These are phyloP conservation scores for Candida sanyaensis DNA, from an alignment of 1,139 yeast species.

Conservation along the genomic window DNA sequence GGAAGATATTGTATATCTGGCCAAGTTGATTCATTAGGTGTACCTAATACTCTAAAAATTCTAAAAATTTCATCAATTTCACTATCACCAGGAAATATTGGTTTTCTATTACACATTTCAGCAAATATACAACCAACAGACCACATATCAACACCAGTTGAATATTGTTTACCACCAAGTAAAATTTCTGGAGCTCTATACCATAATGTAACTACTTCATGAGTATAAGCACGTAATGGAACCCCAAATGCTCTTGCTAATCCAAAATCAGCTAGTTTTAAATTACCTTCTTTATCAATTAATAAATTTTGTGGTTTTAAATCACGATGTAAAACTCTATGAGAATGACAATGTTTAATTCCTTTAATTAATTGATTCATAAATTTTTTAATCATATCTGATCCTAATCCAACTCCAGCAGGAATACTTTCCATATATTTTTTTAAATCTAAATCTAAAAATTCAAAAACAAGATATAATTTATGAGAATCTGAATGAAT, in stretches of 20 bases:
- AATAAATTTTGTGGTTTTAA: constrained; percentile 93
- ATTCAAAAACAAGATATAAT: constrained; percentile 90
- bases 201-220: constrained; percentile 98
- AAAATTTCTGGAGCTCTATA: constrained; percentile 96
- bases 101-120: constrained; percentile 96
- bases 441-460: constrained; percentile 89
- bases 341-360: constrained; percentile 92
- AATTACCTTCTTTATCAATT: constrained; percentile 92
- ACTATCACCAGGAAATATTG: constrained; percentile 95
- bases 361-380: constrained; percentile 94
- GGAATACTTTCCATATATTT: constrained; percentile 97
- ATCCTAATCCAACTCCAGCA: constrained; percentile 85
- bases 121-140: constrained; percentile 98
- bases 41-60: constrained; percentile 89
- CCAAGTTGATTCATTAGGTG: constrained; percentile 94
- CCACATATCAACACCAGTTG: constrained; percentile 99
- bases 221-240: constrained; percentile 93
- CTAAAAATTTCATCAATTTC: constrained; percentile 97
- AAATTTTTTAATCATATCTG: constrained; percentile 87
- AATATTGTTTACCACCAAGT: constrained; percentile 94
- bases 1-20: constrained; percentile 95
- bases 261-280: constrained; percentile 96
- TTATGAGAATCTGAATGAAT: constrained; percentile 97
- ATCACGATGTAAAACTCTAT: constrained; percentile 93
- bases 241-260: constrained; percentile 97